Percentiles rank a stretch among this genome's conserved stretches.
These are phyloP conservation scores for Syncephalastrum monosporum DNA, from an alignment of 371 early-diverging fungal genomes.

Conservation along the genomic window DNA sequence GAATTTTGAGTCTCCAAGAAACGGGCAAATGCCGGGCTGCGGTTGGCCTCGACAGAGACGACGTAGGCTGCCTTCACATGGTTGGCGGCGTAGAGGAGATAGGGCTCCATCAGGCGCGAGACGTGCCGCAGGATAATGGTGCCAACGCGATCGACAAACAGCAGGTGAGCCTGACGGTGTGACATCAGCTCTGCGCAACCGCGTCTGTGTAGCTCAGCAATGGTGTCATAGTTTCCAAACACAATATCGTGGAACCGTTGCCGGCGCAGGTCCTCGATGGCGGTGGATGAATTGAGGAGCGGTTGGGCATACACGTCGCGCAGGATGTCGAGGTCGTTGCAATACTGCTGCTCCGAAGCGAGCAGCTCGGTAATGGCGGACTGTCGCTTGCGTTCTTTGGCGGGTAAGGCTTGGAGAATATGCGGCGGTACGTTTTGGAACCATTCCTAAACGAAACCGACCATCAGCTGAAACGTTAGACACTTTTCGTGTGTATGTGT, in stretches of 20 bases:
- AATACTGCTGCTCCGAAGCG: constrained; percentile 29
- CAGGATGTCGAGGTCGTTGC: constrained; percentile 27
- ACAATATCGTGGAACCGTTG: constrained; percentile 29
- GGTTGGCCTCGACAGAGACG: constrained; percentile 16
- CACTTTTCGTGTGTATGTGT: neutral
- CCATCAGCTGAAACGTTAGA: constrained; percentile 5
- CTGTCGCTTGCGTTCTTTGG: constrained; percentile 33
- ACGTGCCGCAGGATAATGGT: constrained; percentile 12
- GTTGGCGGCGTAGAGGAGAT: constrained; percentile 16
- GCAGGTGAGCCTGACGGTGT: neutral
- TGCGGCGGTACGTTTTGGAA: constrained; percentile 18
- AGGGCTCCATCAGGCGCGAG: constrained; percentile 12
- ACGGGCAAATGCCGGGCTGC: constrained; percentile 19
- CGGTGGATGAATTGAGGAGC: constrained; percentile 12
- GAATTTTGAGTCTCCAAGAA: constrained; percentile 25
- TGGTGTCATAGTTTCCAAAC: constrained; percentile 30
- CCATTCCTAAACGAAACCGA: constrained; percentile 12
- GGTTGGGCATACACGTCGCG: constrained; percentile 31
- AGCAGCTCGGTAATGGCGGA: constrained; percentile 37
- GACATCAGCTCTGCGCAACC: constrained; percentile 15
- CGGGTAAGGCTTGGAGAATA: constrained; percentile 13
- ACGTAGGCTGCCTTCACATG: constrained; percentile 15
- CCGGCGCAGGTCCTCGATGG: constrained; percentile 16
- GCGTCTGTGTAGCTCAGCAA: constrained; percentile 20
- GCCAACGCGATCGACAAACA: constrained; percentile 9